These are phyloP conservation scores for Neofusicoccum cordaticola DNA, from an alignment of 2,329 filamentous ascomycete species.

Conservation along the genomic window DNA sequence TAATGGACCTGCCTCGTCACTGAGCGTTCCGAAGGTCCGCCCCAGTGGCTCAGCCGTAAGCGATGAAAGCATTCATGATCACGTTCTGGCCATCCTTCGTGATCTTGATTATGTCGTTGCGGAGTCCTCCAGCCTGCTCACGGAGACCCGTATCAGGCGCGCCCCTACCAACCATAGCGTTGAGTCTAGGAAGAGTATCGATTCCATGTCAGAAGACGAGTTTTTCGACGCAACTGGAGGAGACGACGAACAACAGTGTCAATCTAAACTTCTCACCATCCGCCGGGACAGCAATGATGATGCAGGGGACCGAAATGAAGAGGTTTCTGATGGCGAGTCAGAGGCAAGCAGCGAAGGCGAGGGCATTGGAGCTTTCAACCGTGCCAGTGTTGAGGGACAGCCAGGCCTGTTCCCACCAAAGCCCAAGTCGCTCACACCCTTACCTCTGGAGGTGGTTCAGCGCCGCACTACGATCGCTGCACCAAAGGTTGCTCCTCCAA, in stretches of 20 bases:
- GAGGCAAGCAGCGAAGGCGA: constrained; percentile 63
- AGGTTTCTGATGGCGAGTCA: constrained; percentile 53
- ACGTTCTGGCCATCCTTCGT: constrained; percentile 77
- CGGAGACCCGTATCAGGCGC: constrained; percentile 75
- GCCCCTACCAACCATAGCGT: constrained; percentile 47
- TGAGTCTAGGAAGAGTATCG: constrained; percentile 65
- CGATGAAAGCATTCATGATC: constrained; percentile 67
- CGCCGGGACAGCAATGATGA: constrained; percentile 66
- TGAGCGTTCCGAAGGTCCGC: constrained; percentile 36
- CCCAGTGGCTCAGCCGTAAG: background rate
- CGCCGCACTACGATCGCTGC: constrained; percentile 70
- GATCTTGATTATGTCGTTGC: constrained; percentile 81
- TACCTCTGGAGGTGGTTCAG: constrained; percentile 68
- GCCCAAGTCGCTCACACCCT: constrained; percentile 71
- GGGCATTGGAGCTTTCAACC: constrained; percentile 41
- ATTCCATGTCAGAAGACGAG: constrained; percentile 78
- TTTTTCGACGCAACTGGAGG: constrained; percentile 88
- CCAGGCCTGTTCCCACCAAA: constrained; percentile 67
- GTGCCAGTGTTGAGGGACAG: constrained; percentile 30
- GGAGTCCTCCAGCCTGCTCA: constrained; percentile 76
- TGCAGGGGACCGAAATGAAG: constrained; percentile 52
- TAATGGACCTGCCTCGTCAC: constrained; percentile 25
- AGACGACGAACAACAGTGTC: constrained; percentile 22
- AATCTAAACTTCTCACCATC: constrained; percentile 72
- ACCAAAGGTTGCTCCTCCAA: constrained; percentile 77